Conservation (phyloP, 768 basidiomycete species). For the Terana coerulea region DNA sequence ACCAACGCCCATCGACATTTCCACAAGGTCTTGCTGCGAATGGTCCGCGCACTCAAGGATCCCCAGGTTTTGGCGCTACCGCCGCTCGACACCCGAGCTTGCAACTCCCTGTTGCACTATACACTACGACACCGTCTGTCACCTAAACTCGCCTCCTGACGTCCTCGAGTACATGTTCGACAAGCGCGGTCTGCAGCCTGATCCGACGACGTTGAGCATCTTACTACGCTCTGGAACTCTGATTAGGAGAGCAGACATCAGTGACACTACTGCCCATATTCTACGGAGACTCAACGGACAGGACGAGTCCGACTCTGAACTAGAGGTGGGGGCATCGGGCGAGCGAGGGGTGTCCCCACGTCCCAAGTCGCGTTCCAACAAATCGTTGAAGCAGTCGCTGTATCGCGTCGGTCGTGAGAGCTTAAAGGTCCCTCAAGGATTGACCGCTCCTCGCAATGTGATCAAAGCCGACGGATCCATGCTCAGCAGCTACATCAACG, state of each 20-base stretch:
- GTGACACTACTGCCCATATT: constrained; percentile 33
- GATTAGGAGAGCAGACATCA: constrained; percentile 36
- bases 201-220: constrained; percentile 52
- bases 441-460: no score
- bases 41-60: constrained; percentile 18
- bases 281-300: no score
- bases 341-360: no score
- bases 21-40: constrained; percentile 26
- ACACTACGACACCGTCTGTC: constrained; percentile 58
- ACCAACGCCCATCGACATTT: constrained; percentile 29
- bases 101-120: constrained; percentile 66
- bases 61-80: constrained; percentile 21
- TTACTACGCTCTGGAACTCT: constrained; percentile 53
- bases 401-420: no score
- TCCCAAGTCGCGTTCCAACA: no score
- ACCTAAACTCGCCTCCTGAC: constrained; percentile 38
- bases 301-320: no score
- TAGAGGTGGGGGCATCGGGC: no score
- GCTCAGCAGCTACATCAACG: constrained; percentile 47
- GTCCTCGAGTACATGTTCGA: constrained; percentile 55
- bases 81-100: constrained; percentile 38
- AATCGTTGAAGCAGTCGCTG: no score
- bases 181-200: constrained; percentile 39
- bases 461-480: constrained; percentile 43
- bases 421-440: no score